phyloP scores from a whole-genome alignment of 2,329 filamentous ascomycete species.

The Bipolaris zeicola region DNA sequence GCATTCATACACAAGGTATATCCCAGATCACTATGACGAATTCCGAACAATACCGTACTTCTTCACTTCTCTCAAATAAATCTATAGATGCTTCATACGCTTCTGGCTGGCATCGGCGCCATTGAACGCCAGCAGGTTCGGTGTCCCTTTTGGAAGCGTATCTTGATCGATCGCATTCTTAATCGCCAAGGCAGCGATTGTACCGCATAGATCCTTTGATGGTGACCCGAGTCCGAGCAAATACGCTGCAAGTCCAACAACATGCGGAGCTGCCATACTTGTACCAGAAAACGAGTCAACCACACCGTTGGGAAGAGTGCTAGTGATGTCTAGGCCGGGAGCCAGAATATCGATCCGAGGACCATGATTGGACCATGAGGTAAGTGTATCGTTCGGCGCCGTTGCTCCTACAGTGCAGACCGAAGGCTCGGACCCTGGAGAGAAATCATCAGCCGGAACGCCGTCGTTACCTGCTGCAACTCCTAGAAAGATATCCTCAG shows the following conservation, averaged over 20 bases:
- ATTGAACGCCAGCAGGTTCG: conserved; percentile 61
- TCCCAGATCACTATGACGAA: too few relatives aligned
- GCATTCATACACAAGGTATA: neutral
- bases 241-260: conserved; percentile 71
- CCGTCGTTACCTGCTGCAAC: conserved; percentile 48
- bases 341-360: conserved; percentile 45
- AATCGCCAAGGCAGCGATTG: conserved; percentile 52
- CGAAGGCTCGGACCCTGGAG: conserved; percentile 42
- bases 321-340: conserved; percentile 49
- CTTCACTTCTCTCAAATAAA: neutral
- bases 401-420: conserved; percentile 49
- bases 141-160: conserved; percentile 51
- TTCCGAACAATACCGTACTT: neutral
- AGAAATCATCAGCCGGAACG: conserved; percentile 31
- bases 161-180: conserved; percentile 42
- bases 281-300: conserved; percentile 61
- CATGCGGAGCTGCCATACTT: conserved; percentile 71
- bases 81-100: neutral
- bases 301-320: conserved; percentile 52
- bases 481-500: conserved; percentile 44
- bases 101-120: conserved; percentile 26
- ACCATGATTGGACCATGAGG: conserved; percentile 47
- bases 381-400: conserved; percentile 35
- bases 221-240: conserved; percentile 58
- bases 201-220: conserved; percentile 51